These are phyloP conservation scores for Aurantiochytrium sp. DNA, from an alignment of 108 stramenopile genomes.

Conservation along the genomic window DNA sequence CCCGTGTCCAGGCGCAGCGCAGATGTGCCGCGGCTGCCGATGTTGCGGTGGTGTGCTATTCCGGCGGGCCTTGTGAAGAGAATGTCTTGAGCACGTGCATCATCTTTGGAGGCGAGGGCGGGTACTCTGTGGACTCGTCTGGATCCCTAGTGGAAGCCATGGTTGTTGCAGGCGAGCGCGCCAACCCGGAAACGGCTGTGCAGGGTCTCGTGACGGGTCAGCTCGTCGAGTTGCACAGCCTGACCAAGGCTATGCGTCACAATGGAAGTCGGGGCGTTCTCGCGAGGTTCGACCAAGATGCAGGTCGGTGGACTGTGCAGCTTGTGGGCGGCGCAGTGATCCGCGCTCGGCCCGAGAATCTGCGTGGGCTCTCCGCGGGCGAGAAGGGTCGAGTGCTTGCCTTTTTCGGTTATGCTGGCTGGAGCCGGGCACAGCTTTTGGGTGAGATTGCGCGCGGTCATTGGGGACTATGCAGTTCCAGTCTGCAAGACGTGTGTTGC, in stretches of 20 bases:
- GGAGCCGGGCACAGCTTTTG: constrained; percentile 27
- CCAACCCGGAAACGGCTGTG: neutral
- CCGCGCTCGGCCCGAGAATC: neutral
- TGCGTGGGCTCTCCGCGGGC: neutral
- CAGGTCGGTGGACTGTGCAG: constrained; percentile 22
- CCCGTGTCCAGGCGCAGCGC: neutral
- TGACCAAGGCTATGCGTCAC: neutral
- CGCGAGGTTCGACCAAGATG: neutral
- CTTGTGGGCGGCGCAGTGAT: neutral
- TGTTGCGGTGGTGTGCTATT: constrained; percentile 15
- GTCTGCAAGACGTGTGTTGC: neutral
- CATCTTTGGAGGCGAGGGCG: neutral
- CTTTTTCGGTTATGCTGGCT: constrained; percentile 34
- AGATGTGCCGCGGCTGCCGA: neutral
- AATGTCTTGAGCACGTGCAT: neutral
- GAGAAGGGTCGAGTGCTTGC: neutral
- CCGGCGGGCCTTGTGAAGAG: constrained; percentile 26
- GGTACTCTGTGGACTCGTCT: neutral
- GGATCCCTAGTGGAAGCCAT: neutral
- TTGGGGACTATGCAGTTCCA: constrained; percentile 24
- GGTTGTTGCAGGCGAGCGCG: neutral
- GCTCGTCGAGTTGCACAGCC: neutral
- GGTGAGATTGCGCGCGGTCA: constrained; percentile 31
- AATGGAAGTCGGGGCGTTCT: constrained; percentile 18
- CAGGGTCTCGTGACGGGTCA: neutral